Base-by-base conservation (phyloP, 2,329 filamentous ascomycete species). In the Diplodia intermedia region DNA sequence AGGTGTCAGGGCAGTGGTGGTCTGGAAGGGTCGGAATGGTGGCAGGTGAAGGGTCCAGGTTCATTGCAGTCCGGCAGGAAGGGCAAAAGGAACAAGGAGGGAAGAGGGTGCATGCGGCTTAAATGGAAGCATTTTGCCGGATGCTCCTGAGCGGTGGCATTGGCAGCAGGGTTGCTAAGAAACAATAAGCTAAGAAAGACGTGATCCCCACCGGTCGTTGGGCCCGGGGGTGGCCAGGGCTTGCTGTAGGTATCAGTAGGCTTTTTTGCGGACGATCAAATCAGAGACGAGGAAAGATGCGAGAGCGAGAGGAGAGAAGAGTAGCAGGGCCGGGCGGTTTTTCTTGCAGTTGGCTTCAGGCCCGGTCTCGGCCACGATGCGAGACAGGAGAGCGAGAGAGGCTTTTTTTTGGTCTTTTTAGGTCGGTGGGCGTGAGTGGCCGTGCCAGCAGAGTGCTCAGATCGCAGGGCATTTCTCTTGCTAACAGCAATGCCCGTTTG, bases 171-270 rank as follows among this genome's bases (percentile, higher is more conserved):
- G 40, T 29, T 50, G 23, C 23, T 29, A 18, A 4, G 33, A 47
- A 62, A 50, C 33, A 33, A 62, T 62, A 62, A 62, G 57, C 57
- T 62, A 62, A 62, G 40, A 62, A 50, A 62, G 57, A 62, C 57
- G 57, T 62, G 43, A 62, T 62, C 43, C 40, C 57, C 57, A 50
- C 57, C 57, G 49, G 57, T 50, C 57, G 43, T 50, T 50, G 43
- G 57, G 31, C 57, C n/a, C 29, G 26, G 57, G 57, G 57, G 55
- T 18, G 55, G n/a, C 33, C n/a, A 20, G 33, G 54, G 33, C 54
- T 56, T 36, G 31, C 5, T 33, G 33, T 56, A 38, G n/a, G 54
- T 23, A 26, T 56, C 3, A n/a, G 29, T 31, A 20, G 50, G 14
- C 26, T 18, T 53, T 53, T 53, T 29, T 18, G 40, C 18, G 40